Evolutionary conservation across 1,284 basidiomycete genomes (phyloP).

Genomic region (Agroathelia rolfsii): DNA sequence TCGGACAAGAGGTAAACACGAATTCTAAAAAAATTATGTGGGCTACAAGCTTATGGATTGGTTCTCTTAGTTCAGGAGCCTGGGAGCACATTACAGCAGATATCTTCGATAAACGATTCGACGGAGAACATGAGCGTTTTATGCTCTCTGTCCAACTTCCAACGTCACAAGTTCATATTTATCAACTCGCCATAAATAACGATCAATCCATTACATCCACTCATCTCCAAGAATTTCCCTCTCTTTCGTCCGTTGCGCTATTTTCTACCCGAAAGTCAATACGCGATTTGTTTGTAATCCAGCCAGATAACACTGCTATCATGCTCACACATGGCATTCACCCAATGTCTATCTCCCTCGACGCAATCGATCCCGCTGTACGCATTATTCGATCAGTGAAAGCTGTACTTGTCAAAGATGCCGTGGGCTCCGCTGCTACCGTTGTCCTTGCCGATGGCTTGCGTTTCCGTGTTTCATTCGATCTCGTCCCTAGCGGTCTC

Average conservation of each 20-base stretch:
- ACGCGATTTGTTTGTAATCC: slow-evolving; percentile 60
- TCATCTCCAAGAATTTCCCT: slow-evolving; percentile 36
- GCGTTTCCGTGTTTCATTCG: slow-evolving; percentile 33
- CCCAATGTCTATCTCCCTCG: slow-evolving; percentile 32
- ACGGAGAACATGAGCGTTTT: slow-evolving; percentile 38
- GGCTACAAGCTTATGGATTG: too few species aligned
- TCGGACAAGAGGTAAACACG: slow-evolving; percentile 41
- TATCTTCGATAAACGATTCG: slow-evolving; percentile 58
- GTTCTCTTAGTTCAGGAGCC: slow-evolving; percentile 22
- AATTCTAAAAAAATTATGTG: too few species aligned
- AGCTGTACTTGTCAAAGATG: slow-evolving; percentile 29
- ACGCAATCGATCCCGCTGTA: slow-evolving; percentile 15
- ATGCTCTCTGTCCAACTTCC: slow-evolving; percentile 53
- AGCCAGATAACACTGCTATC: slow-evolving; percentile 37
- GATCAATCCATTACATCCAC: slow-evolving; percentile 26
- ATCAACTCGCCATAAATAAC: slow-evolving; percentile 30
- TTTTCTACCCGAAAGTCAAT: slow-evolving; percentile 51
- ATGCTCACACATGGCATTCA: slow-evolving; percentile 53
- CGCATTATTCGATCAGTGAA: slow-evolving; percentile 17
- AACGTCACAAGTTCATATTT: slow-evolving; percentile 36
- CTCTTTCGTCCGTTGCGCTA: slow-evolving; percentile 46
- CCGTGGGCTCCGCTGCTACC: slow-evolving; percentile 34
- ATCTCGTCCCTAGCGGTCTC: slow-evolving; percentile 43
- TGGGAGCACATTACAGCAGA: slow-evolving; percentile 43
- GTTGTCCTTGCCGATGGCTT: slow-evolving; percentile 39